phyloP scores from a whole-genome alignment of 352 stramenopile species.

The Aphanomyces invadans region DNA sequence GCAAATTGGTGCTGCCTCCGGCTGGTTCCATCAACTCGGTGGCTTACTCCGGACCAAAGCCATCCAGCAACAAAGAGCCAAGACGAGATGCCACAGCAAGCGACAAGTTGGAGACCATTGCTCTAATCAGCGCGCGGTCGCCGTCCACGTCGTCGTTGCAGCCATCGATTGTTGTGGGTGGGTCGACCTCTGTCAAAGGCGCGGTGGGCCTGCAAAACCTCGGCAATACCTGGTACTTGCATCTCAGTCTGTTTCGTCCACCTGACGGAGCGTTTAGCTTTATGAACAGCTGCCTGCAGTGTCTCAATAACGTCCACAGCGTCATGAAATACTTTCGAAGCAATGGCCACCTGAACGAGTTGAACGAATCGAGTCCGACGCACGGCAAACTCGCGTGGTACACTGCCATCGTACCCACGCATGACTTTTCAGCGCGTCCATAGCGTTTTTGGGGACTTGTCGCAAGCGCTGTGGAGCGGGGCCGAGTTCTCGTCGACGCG shows the following conservation, averaged over 20 bases:
- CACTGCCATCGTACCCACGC: not conserved
- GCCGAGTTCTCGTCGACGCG: conserved; percentile 47
- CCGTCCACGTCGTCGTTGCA: not conserved
- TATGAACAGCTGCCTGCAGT: conserved; percentile 85
- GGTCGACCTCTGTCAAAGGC: conserved; percentile 26
- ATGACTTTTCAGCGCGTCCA: not conserved
- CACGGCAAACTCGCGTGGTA: conserved; percentile 49
- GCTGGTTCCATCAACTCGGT: not conserved
- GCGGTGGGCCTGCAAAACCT: conserved; percentile 67
- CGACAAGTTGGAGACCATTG: conserved; percentile 7
- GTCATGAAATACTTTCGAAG: conserved; percentile 27
- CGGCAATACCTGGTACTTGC: conserved; percentile 62
- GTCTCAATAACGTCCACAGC: conserved; percentile 39
- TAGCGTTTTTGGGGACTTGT: conserved; percentile 63
- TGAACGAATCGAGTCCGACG: conserved; percentile 50
- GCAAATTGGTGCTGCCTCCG: conserved; percentile 10
- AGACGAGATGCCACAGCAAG: not conserved
- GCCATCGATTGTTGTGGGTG: conserved; percentile 20
- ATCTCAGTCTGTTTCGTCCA: not conserved
- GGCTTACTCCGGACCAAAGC: not conserved
- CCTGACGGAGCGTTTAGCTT: conserved; percentile 38
- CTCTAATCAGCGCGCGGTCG: not conserved
- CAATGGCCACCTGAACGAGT: conserved; percentile 29
- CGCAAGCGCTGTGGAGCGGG: conserved; percentile 55
- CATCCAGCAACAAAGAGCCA: conserved; percentile 9